Base-by-base conservation (phyloP, 106 monocot species). In the Dactylorhiza incarnata region DNA sequence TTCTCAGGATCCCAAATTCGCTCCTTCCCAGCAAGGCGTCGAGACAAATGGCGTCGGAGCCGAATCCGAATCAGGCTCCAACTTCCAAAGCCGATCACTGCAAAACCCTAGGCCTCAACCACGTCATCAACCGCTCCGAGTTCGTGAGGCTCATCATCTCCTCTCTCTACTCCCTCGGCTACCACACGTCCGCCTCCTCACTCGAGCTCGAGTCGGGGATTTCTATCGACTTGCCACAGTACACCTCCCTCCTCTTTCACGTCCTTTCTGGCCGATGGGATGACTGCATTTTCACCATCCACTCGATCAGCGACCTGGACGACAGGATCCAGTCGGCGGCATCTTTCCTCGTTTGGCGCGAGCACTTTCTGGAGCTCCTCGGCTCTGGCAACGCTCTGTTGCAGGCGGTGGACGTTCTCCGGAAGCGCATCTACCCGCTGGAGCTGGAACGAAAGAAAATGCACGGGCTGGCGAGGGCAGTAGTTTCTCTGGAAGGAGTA, bases 171-270 rank as follows among this genome's bases (percentile, higher is more conserved):
- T 85, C 87, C 43, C 87, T 90, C 53, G 90, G 90, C 10, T 90
- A 80, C 87, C 65, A 78, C 43, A 76, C 22, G 44, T 53, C 90
- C 45, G 90, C 90, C 0, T 68, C 79, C 13, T 19, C 77, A 14
- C 85, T 90, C 22, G 90, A 90, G 62, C 71, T 65, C 26, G 90
- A 90, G 67, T 90, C 90, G 26, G 90, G 87, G 13, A 65, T 90
- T 74, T 49, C 47, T 11, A 79, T 79, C n/a, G 80, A 90, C 69
- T 81, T 83, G 52, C 78, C 83, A 5, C 83, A 85, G 74, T 77
- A 76, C 72, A 51, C 52, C 52, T 62, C 81, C 52, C 83, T 90
- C 22, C 16, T 81, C 61, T 58, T 68, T 43, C 71, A 85, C 54
- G 17, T 69, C 49, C 63, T 90, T 70, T 53, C 78, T 45, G 87